A percentile compares a stretch with the other conserved stretches of the same genome.
These are phyloP conservation scores for Teratosphaeria epicoccoides DNA, from an alignment of 2,329 filamentous ascomycete genomes.

Conservation along the genomic window DNA sequence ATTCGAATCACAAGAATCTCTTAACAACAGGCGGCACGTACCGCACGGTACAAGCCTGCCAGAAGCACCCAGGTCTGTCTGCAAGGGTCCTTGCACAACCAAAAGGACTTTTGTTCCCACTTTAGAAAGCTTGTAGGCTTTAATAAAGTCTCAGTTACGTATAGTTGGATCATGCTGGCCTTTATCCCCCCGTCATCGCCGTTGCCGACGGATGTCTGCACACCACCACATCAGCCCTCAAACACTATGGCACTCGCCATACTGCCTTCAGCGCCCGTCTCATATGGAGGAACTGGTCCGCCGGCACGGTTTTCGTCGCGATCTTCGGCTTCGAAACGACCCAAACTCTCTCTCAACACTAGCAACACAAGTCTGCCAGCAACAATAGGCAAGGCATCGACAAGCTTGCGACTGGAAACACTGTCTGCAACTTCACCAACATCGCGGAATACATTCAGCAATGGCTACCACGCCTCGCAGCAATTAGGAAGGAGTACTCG, in stretches of 20 bases:
- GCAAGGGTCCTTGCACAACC: not conserved
- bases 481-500: constrained; percentile 8
- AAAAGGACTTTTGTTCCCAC: not conserved
- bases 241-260: constrained; percentile 38
- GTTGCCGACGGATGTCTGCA: constrained; percentile 16
- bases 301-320: constrained; percentile 11
- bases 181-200: constrained; percentile 18
- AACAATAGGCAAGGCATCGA: constrained; percentile 43
- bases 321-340: constrained; percentile 32
- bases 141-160: not conserved
- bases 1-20: not conserved
- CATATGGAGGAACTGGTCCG: constrained; percentile 14
- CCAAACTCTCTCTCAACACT: constrained; percentile 53
- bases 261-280: constrained; percentile 22
- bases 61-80: too few relatives aligned
- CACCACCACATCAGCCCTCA: constrained; percentile 13
- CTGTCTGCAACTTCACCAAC: constrained; percentile 50
- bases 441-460: constrained; percentile 50
- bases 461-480: constrained; percentile 42
- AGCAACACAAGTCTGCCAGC: constrained; percentile 29
- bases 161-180: constrained; percentile 22
- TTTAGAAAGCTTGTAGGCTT: not conserved
- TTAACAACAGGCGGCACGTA: not conserved
- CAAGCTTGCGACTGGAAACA: constrained; percentile 43
- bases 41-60: not conserved